Base-by-base conservation (phyloP, 2,329 filamentous ascomycete species). In the Hypoxylon rubiginosum region DNA sequence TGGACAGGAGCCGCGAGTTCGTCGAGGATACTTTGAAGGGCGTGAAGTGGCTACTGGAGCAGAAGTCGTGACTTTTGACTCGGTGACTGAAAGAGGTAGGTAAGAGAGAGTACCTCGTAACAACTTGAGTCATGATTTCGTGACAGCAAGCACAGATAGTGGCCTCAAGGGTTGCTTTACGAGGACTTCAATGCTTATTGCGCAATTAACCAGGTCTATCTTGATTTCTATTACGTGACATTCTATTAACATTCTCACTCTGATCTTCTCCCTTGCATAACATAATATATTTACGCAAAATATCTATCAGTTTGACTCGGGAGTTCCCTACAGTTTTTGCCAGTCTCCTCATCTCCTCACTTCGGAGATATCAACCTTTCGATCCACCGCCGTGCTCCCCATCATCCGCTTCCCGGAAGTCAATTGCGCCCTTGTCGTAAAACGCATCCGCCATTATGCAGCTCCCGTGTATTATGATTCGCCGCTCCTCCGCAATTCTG, bases 21-120 rank as follows among this genome's bases (percentile, higher is more conserved):
- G 73, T 75, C 4, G 71, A 75, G 53, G 74, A 76, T 55, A 76
- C 73, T 0, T 55, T 72, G 0, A 66, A 54, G 52, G 74, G 74
- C 6, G 63, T 75, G 5, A 64, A 52, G 41, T 75, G 74, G 73
- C 56, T 76, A 15, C 61, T 76, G 24, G 68, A 75, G 21, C 68
- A 66, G 46, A 70, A 62, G 53, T 15, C 48, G 30, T 67, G 19
- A 59, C 43, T n/a, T 9, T 8, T n/a, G n/a, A 17, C 26, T 24
- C 34, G 17, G 17, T 19, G 9, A 11, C 9, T 21, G n/a, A 15
- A 19, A 4, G 19, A 45, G 21, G 41, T 24, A 36, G 15, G n/a
- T n/a, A n/a, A n/a, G n/a, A n/a, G n/a, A n/a, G n/a, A 51, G 28
- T 19, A 19, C 19, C 6, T 43, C 15, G 19, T 9, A 24, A 21